These are phyloP conservation scores for Gremmenia infestans DNA, from an alignment of 2,329 filamentous ascomycete species.

Conservation along the genomic window DNA sequence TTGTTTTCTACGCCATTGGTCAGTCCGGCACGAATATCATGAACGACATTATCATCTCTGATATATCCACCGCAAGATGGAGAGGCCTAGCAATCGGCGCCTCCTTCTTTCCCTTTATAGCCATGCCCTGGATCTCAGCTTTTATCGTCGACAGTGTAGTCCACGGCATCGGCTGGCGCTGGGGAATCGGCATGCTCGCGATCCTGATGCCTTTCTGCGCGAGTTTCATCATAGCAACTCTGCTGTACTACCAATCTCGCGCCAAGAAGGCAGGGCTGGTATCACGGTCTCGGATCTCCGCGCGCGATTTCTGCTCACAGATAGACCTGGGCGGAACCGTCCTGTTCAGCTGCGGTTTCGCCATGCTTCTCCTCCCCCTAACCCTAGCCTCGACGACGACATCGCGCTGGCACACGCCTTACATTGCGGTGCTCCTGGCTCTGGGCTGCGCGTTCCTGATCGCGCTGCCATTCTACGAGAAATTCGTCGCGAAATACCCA, in stretches of 20 bases:
- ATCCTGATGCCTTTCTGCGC: constrained; percentile 50
- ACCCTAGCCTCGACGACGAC: constrained; percentile 37
- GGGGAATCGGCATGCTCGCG: constrained; percentile 54
- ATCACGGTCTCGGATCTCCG: constrained; percentile 16
- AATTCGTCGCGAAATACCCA: constrained; percentile 38
- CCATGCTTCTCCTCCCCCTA: constrained; percentile 43
- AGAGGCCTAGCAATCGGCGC: constrained; percentile 47
- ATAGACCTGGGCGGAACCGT: constrained; percentile 40
- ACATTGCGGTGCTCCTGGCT: constrained; percentile 40
- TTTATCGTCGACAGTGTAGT: constrained; percentile 42
- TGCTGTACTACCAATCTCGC: constrained; percentile 45
- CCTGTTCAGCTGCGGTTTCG: constrained; percentile 44
- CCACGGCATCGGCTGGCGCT: constrained; percentile 44
- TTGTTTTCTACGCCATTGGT: constrained; percentile 56
- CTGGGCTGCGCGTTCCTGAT: constrained; percentile 38
- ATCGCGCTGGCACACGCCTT: constrained; percentile 37
- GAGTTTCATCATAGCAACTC: constrained; percentile 42
- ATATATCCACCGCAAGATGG: constrained; percentile 50
- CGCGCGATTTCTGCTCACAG: constrained; percentile 34
- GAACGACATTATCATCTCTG: constrained; percentile 59
- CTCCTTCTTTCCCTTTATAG: constrained; percentile 47
- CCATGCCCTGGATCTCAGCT: constrained; percentile 52
- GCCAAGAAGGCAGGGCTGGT: constrained; percentile 42
- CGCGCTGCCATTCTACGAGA: constrained; percentile 45
- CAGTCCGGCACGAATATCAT: constrained; percentile 55